Evolutionary conservation across 108 stramenopile species (phyloP), one percentile per base, ranked within the genome.

Genomic region (Phaeodactylum tricornutum): DNA sequence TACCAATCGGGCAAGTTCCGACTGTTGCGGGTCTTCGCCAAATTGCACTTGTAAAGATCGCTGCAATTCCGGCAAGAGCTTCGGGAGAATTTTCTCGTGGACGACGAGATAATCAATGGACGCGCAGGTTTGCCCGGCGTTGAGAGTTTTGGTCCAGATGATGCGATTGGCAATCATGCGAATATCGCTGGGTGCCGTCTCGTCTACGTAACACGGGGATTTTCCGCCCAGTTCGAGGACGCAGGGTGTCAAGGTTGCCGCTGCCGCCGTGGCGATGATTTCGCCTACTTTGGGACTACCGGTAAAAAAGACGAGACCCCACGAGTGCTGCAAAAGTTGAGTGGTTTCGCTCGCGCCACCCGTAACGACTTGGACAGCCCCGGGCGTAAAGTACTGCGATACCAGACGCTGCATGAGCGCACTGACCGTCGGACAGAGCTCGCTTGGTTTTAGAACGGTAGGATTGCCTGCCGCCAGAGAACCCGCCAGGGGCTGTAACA

Each of bases 181-280:
- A 6, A 21, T 24, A 15, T 77, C 43, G 4, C 77, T 32, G 3
- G 64, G 60, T 38, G 38, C 55, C 21, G 72, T 77, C 16, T 81
- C 75, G 48, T 81, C 72, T 2, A 92, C 60, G 27, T 79, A 59
- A 35, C 48, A 41, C 6, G 93, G 91, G 33, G 59, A 66, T 72
- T 97, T 94, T 9, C 96, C 96, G 11, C 96, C 96, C n/a, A 95
- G 68, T 61, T 97, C 96, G 21, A 97, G 58, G 0, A 87, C 28
- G 11, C 64, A 66, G 20, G 96, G 96, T 1, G 93, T 91, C 48
- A 95, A 44, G 22, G 90, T 80, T 59, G 73, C 69, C 15, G 92
- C 91, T 2, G 88, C 82, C 1, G 85, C 81, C 32, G 36, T 39
- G 25, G 73, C 65, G 15, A 97, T 73, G 16, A 95, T 89, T 33